Evolutionary conservation across 2,329 filamentous ascomycete genomes (phyloP).

Genomic region (Aureobasidium namibiae): DNA sequence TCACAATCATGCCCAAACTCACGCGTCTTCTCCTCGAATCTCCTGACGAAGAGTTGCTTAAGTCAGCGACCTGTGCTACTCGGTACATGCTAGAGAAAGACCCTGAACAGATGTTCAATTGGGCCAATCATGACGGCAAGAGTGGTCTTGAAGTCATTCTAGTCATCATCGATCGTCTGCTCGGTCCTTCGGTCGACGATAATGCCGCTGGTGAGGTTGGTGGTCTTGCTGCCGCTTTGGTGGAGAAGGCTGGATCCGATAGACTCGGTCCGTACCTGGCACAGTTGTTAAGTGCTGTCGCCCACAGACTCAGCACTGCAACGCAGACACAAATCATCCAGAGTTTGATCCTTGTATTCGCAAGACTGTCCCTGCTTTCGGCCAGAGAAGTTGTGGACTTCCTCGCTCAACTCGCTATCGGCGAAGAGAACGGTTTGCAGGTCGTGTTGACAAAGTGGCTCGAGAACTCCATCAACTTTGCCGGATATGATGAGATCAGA

Average conservation of each 20-base stretch:
- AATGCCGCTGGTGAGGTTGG: slow-evolving; percentile 94
- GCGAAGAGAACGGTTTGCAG: slow-evolving; percentile 71
- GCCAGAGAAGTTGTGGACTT: slow-evolving; percentile 89
- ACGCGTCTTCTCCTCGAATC: slow-evolving; percentile 74
- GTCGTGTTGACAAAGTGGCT: slow-evolving; percentile 93
- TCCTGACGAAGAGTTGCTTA: slow-evolving; percentile 78
- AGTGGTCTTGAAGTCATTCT: slow-evolving; percentile 82
- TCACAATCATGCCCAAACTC: slow-evolving; percentile 77
- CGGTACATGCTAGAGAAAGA: slow-evolving; percentile 88
- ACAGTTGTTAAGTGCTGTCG: slow-evolving; percentile 82
- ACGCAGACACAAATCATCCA: slow-evolving; percentile 87
- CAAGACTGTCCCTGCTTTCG: slow-evolving; percentile 74
- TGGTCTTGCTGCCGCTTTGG: slow-evolving; percentile 83
- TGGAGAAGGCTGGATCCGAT: slow-evolving; percentile 90
- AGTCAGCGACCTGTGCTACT: slow-evolving; percentile 75
- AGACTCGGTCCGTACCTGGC: slow-evolving; percentile 82
- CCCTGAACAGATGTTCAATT: slow-evolving; percentile 79
- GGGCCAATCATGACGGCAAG: slow-evolving; percentile 70
- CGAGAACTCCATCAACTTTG: slow-evolving; percentile 93
- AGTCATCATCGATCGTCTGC: slow-evolving; percentile 82
- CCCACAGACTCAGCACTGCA: slow-evolving; percentile 72
- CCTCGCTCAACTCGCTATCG: slow-evolving; percentile 59
- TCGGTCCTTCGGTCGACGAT: slow-evolving; percentile 78
- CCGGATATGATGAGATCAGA: slow-evolving; percentile 94
- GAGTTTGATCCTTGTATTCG: slow-evolving; percentile 90